Evolutionary conservation across 2,329 filamentous ascomycete species (phyloP), one percentile per base, ranked within the genome.

Genomic region (Neofusicoccum kwambonambiense): DNA sequence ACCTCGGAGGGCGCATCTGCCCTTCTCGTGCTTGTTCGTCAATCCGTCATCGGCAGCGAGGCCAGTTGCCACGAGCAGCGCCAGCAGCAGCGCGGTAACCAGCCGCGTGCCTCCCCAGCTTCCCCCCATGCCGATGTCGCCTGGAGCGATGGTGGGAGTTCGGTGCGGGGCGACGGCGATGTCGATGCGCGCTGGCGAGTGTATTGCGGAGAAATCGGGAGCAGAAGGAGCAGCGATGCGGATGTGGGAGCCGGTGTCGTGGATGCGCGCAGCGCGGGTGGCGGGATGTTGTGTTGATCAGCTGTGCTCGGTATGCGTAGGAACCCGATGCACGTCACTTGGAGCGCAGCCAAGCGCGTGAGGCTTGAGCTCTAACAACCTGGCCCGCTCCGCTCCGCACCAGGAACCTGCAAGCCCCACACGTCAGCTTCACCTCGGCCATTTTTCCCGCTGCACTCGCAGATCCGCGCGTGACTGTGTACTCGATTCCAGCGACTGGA

Each of bases 1-100:
- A 7, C 93, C 93, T 57, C 94, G 87, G 68, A 98, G 92, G 0
- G 94, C 92, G 78, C 94, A 98, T 69, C 94, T 86, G 45, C 94
- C 94, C 57, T 89, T 83, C 78, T 97, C 93, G 71, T 97, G 94
- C 69, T 88, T 91, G 1, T 74, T 68, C 11, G 76, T 77, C 42
- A 75, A 68, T 34, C 74, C 73, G 41, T 75, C 47, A 42, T 65
- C 63, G 45, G 54, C 47, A 17, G 45, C 41, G 27, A 64, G 27
- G 35, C 39, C 47, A 13, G 37, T 52, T 22, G 31, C 45, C 11
- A 56, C 19, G 44, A 61, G 56, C 34, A 60, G 63, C 22, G 39
- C 63, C 7, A 60, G 37, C n/a, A 65, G 54, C 45, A 65, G 39
- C 47, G 56, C 45, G 37, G 63, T 45, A 41, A 65, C 47, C 54